Evolutionary conservation across 2,329 filamentous ascomycete genomes (phyloP).

Genomic region (Ophidiomyces ophidiicola): DNA sequence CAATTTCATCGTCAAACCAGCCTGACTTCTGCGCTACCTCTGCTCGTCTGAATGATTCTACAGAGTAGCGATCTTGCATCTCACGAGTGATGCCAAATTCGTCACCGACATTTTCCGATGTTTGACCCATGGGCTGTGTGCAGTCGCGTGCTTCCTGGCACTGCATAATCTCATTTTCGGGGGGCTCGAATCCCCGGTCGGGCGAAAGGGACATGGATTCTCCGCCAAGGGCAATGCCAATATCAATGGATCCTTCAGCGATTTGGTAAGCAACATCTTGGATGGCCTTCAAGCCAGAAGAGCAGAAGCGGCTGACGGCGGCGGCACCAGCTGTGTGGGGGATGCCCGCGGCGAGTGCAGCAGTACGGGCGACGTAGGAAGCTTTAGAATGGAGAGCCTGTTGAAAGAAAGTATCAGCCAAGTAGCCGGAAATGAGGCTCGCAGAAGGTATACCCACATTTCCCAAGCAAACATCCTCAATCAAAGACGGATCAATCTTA

Average conservation of each 20-base stretch:
- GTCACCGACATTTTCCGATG: slow-evolving; percentile 83
- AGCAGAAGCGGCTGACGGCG: slow-evolving; percentile 91
- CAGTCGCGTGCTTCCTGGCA: slow-evolving; percentile 73
- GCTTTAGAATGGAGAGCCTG: slow-evolving; percentile 39
- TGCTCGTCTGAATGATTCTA: slow-evolving; percentile 75
- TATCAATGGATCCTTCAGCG: slow-evolving; percentile 62
- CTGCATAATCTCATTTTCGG: slow-evolving; percentile 47
- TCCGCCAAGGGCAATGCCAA: slow-evolving; percentile 77
- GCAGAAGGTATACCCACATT: slow-evolving; percentile 50
- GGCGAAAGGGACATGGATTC: slow-evolving; percentile 74
- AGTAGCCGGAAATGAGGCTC: not conserved
- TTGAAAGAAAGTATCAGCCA: not conserved
- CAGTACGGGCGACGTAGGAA: slow-evolving; percentile 81
- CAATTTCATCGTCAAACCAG: slow-evolving; percentile 88
- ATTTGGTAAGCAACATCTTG: slow-evolving; percentile 93
- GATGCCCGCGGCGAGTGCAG: slow-evolving; percentile 80
- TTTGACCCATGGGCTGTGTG: slow-evolving; percentile 95
- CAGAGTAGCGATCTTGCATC: slow-evolving; percentile 71
- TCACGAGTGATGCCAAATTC: slow-evolving; percentile 79
- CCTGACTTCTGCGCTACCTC: slow-evolving; percentile 84
- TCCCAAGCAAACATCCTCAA: slow-evolving; percentile 84
- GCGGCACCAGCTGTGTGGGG: slow-evolving; percentile 76
- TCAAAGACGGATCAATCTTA: slow-evolving; percentile 63
- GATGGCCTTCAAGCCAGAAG: slow-evolving; percentile 85
- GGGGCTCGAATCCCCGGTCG: slow-evolving; percentile 64